These are phyloP conservation scores for Licmophora abbreviata DNA, from an alignment of 108 stramenopile genomes.

Conservation along the genomic window DNA sequence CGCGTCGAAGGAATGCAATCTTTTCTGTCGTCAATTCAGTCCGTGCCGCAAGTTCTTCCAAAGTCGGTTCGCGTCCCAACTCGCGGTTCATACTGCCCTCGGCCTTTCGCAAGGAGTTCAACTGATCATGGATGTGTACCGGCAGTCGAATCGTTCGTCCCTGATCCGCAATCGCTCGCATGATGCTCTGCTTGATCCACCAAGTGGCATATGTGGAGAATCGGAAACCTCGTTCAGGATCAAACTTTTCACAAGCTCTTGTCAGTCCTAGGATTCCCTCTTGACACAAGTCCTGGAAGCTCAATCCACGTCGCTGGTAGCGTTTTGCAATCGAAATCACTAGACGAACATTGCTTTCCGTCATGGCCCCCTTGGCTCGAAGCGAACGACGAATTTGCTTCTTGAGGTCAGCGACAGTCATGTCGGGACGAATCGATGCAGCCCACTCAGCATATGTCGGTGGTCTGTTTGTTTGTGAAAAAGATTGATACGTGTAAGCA, in stretches of 20 bases:
- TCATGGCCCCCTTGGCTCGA: slow-evolving; percentile 78
- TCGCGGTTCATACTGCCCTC: slow-evolving; percentile 59
- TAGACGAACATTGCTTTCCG: slow-evolving; percentile 80
- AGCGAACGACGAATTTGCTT: slow-evolving; percentile 83
- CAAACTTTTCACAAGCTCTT: slow-evolving; percentile 92
- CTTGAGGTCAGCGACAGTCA: slow-evolving; percentile 79
- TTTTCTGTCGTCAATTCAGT: slow-evolving; percentile 61
- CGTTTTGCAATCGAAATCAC: slow-evolving; percentile 87
- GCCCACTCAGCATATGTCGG: slow-evolving; percentile 89
- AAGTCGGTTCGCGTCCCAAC: slow-evolving; percentile 69
- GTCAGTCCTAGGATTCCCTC: slow-evolving; percentile 92
- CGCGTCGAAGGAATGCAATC: slow-evolving; percentile 71
- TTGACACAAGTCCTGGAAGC: slow-evolving; percentile 87
- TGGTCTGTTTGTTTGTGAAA: slow-evolving; percentile 22
- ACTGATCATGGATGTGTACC: slow-evolving; percentile 86
- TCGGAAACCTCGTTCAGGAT: slow-evolving; percentile 88
- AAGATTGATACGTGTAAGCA: not conserved
- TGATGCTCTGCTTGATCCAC: slow-evolving; percentile 96
- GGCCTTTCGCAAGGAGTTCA: slow-evolving; percentile 55
- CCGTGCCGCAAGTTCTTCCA: slow-evolving; percentile 55
- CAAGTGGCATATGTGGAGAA: slow-evolving; percentile 97
- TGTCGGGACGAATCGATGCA: slow-evolving; percentile 38
- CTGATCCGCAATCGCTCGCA: slow-evolving; percentile 91
- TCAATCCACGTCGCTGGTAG: slow-evolving; percentile 77
- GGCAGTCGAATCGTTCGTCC: slow-evolving; percentile 87